Conservation (phyloP, 2,329 filamentous ascomycete species). For the Alternaria arborescens region DNA sequence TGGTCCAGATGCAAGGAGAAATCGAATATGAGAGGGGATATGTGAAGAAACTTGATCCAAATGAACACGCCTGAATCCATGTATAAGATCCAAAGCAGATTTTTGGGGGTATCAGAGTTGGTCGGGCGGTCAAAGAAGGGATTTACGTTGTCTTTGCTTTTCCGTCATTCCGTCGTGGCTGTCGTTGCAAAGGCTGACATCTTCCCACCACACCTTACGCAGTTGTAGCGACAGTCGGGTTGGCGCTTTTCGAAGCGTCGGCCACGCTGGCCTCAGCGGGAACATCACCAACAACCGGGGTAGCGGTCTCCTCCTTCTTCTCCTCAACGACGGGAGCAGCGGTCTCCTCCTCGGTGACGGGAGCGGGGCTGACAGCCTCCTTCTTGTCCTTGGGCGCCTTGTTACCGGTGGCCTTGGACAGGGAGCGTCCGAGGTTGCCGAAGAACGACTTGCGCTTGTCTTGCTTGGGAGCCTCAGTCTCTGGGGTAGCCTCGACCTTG, state of each 20-base stretch:
- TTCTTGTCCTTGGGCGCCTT: constrained; percentile 50
- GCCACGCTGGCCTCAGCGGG: constrained; percentile 51
- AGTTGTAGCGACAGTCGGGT: constrained; percentile 52
- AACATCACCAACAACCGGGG: constrained; percentile 41
- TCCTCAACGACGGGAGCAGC: constrained; percentile 33
- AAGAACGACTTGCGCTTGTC: constrained; percentile 89
- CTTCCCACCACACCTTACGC: constrained; percentile 55
- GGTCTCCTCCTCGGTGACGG: constrained; percentile 43
- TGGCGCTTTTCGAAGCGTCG: constrained; percentile 50
- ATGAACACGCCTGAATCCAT: constrained; percentile 35
- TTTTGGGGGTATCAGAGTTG: constrained; percentile 45
- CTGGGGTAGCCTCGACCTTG: constrained; percentile 52
- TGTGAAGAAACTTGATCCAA: constrained; percentile 44
- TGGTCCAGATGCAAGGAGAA: constrained; percentile 38
- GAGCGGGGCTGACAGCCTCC: constrained; percentile 40
- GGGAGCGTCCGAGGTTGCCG: constrained; percentile 67
- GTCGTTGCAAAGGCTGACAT: constrained; percentile 49
- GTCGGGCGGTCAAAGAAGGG: constrained; percentile 52
- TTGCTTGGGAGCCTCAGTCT: constrained; percentile 61
- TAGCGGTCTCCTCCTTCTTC: constrained; percentile 41
- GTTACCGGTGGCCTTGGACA: constrained; percentile 52
- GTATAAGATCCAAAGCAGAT: constrained; percentile 33
- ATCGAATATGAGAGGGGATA: constrained; percentile 42
- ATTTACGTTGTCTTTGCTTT: constrained; percentile 52
- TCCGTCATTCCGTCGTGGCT: constrained; percentile 55